Evolutionary conservation across 352 stramenopile species (phyloP), one percentile per base, ranked within the genome.

Genomic region (Globisporangium megalacanthum): DNA sequence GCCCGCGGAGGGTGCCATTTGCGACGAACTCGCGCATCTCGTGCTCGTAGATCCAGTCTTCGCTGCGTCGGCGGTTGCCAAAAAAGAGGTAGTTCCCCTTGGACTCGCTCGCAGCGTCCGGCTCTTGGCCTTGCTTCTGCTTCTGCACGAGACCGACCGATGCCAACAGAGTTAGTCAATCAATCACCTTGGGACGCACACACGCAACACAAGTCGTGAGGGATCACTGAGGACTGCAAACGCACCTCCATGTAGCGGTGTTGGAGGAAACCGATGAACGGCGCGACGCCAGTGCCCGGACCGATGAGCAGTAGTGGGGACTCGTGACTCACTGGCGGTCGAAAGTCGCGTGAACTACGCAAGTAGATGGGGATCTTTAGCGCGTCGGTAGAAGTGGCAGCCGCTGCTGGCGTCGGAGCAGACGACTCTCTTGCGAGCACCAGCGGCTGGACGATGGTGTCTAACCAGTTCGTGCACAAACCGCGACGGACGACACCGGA

Each of bases 181-280:
- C 33, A 37, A 39, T 8, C 35, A 39, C 35, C 10, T 13, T 13
- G 35, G 35, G 10, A 39, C 35, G 1, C 35, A 39, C 35, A 39
- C 35, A 8, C 35, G 6, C 35, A 13, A 8, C 35, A 39, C 35
- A 13, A 52, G 11, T 60, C 51, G 49, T 10, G 52, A 20, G 36
- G 37, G 22, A 13, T 8, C 17, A 29, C 10, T 29, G 7, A 4
- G 6, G 36, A 20, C 7, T 13, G 22, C 5, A 6, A 17, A 41
- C 33, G 49, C 49, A 54, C 52, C 59, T 89, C 68, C 15, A 71
- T 35, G 17, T 75, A 56, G 20, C 88, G 90, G 58, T 98, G 94
- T 56, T 94, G 78, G 39, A 99, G 54, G 59, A 98, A 99, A 39
- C 95, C 94, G 59, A 98, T 92, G 73, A 99, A 98, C 19, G 96